phyloP scores from a whole-genome alignment of 208 protist genomes.

The Trypanosoma mega region DNA sequence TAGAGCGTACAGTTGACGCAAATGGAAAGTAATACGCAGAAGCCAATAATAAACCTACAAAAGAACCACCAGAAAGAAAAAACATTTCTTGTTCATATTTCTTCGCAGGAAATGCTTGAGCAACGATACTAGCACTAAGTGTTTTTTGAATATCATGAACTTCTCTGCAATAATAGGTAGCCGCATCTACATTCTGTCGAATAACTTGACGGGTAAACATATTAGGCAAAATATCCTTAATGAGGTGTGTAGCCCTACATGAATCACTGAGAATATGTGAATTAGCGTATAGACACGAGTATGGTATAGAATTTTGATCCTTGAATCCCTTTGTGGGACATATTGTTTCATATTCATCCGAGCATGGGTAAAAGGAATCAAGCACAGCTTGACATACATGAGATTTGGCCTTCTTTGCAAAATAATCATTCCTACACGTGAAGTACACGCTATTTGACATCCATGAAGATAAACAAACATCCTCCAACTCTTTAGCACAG shows the following conservation, averaged over 20 bases:
- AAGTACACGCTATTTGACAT: background rate
- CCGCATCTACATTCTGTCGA: conserved; percentile 2
- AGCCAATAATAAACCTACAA: conserved; percentile 24
- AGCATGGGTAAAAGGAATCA: conserved; percentile 8
- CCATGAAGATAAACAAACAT: background rate
- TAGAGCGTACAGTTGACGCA: conserved; percentile 7
- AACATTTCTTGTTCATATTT: conserved; percentile 20
- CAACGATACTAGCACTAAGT: conserved; percentile 9
- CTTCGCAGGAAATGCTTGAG: conserved; percentile 24
- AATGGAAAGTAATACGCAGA: conserved; percentile 36
- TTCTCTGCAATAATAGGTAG: conserved; percentile 17
- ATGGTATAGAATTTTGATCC: conserved; percentile 11
- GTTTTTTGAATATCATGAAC: conserved; percentile 26
- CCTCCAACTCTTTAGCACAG: background rate
- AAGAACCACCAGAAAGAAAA: conserved; percentile 7
- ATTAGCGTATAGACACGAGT: conserved; percentile 17
- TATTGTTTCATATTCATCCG: conserved; percentile 17
- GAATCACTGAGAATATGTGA: conserved; percentile 7
- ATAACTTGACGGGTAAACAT: conserved; percentile 10
- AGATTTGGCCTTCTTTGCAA: background rate
- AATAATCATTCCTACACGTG: background rate
- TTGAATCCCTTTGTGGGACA: conserved; percentile 7
- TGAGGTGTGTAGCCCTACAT: conserved; percentile 7
- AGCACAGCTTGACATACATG: conserved; percentile 8
- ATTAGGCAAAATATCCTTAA: conserved; percentile 16